These are phyloP conservation scores for Annulohypoxylon stygium DNA, from an alignment of 495 filamentous ascomycete species.

Conservation along the genomic window DNA sequence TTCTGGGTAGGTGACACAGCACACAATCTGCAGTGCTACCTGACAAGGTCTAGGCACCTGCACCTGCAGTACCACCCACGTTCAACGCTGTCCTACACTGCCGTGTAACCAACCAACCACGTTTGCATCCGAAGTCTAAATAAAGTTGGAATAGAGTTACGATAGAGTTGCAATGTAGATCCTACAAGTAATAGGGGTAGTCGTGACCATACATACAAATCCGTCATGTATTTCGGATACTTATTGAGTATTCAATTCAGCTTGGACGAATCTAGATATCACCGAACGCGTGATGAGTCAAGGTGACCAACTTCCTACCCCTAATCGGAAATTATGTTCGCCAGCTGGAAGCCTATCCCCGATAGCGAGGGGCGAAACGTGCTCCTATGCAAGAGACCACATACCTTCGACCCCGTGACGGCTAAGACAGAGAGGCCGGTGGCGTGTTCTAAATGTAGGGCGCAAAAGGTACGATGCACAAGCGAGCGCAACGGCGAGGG, in stretches of 20 bases:
- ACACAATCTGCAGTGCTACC: too few relatives aligned
- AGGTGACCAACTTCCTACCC: background rate
- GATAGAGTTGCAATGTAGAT: background rate
- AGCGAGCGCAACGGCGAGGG: background rate
- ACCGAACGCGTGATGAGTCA: slow-evolving; percentile 2
- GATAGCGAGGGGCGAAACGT: background rate
- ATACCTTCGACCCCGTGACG: slow-evolving; percentile 3
- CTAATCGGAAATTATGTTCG: background rate
- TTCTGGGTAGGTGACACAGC: too few relatives aligned
- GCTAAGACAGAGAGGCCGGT: slow-evolving; percentile 7
- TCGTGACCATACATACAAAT: background rate
- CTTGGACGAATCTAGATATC: background rate
- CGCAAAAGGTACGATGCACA: slow-evolving; percentile 2
- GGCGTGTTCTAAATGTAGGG: background rate
- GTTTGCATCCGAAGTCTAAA: background rate
- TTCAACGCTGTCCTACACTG: background rate
- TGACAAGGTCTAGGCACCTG: too few relatives aligned
- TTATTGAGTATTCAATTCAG: background rate
- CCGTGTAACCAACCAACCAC: background rate
- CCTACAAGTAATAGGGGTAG: background rate
- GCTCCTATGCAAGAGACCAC: slow-evolving; percentile 1
- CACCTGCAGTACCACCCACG: background rate
- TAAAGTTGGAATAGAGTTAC: background rate
- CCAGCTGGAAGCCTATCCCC: background rate
- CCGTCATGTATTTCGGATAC: too few relatives aligned